These are phyloP conservation scores for Tephrocybe sp. DNA, from an alignment of 768 basidiomycete genomes.

Conservation along the genomic window DNA sequence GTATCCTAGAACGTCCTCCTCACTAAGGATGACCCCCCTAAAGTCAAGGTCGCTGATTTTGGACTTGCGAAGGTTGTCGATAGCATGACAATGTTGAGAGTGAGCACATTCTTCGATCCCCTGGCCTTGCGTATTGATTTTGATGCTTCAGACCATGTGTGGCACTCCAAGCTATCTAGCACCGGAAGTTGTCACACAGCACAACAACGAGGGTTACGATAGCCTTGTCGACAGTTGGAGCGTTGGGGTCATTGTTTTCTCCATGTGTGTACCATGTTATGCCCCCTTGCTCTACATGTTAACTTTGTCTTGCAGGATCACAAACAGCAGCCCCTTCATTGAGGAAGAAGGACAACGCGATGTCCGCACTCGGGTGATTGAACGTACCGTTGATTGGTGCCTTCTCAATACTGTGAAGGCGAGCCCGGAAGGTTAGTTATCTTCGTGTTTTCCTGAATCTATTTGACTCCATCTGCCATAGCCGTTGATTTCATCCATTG, in stretches of 20 bases:
- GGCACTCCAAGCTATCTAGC: constrained; percentile 95
- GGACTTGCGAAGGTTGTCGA: constrained; percentile 93
- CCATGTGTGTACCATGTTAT: constrained; percentile 54
- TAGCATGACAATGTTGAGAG: constrained; percentile 71
- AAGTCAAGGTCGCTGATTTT: constrained; percentile 92
- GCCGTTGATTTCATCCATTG: constrained; percentile 63
- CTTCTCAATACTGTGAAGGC: constrained; percentile 38
- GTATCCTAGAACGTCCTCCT: constrained; percentile 70
- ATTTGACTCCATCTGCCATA: constrained; percentile 21
- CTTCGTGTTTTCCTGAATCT: not conserved
- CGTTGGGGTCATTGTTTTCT: constrained; percentile 90
- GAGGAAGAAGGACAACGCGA: constrained; percentile 65
- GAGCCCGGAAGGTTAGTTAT: constrained; percentile 44
- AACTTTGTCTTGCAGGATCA: constrained; percentile 49
- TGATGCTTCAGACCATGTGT: constrained; percentile 73
- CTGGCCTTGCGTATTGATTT: not conserved
- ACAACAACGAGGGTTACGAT: constrained; percentile 71
- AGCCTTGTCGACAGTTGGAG: constrained; percentile 95
- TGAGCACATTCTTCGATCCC: constrained; percentile 30
- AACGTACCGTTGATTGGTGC: constrained; percentile 62
- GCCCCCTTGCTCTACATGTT: not conserved
- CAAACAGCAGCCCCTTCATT: constrained; percentile 75
- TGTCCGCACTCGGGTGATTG: constrained; percentile 57
- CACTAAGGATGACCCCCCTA: constrained; percentile 65
- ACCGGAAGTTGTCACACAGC: constrained; percentile 81